A percentile compares a stretch with the other conserved stretches of the same genome.
Evolutionary conservation across 73 alveolate species (phyloP).

Genomic region (Durusdinium trenchii): DNA sequence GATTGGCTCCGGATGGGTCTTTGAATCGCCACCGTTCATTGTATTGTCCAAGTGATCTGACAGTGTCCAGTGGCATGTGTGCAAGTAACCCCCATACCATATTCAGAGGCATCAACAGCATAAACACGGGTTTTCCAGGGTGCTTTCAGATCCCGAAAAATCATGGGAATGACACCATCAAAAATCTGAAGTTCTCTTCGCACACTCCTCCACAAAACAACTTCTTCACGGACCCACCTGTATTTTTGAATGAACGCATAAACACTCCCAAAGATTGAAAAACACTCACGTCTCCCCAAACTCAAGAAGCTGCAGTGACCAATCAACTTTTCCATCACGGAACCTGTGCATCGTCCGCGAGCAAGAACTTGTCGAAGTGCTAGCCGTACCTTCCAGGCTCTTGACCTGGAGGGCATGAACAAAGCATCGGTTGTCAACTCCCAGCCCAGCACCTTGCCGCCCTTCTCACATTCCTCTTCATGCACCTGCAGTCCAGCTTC

Average conservation of each 20-base stretch:
- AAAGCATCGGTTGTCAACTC: background rate
- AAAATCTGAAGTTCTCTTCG: background rate
- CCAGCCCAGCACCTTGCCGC: conserved; percentile 48
- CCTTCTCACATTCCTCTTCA: background rate
- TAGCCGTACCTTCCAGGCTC: conserved; percentile 23
- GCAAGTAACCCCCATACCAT: conserved; percentile 18
- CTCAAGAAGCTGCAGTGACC: conserved; percentile 22
- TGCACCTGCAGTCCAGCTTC: conserved; percentile 22
- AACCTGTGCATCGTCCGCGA: background rate
- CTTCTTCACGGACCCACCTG: background rate
- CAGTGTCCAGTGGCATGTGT: background rate
- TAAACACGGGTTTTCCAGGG: background rate
- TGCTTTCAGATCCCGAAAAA: background rate
- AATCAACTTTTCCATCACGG: conserved; percentile 2
- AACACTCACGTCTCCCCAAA: conserved; percentile 14
- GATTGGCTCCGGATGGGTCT: background rate
- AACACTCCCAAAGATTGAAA: background rate
- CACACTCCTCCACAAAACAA: background rate
- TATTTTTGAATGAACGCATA: background rate
- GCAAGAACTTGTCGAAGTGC: background rate
- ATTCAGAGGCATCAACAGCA: conserved; percentile 41
- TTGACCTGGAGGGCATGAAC: background rate
- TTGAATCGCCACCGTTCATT: conserved; percentile 44
- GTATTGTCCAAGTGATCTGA: background rate
- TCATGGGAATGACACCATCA: background rate